A percentile compares a stretch with the other conserved stretches of the same genome.
phyloP scores from a whole-genome alignment of 306 rosid species.

The Malus asiatica region DNA sequence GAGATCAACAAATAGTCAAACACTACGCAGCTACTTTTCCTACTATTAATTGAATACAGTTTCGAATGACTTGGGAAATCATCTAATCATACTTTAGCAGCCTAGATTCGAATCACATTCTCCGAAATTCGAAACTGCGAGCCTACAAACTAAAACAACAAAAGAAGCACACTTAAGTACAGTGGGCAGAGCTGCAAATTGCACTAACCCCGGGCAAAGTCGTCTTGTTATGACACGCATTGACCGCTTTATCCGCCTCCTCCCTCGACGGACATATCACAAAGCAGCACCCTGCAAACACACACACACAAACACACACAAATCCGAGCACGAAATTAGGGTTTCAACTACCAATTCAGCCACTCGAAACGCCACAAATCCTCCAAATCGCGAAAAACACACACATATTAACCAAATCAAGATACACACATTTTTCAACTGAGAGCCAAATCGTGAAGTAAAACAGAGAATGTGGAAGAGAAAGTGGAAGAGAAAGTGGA shows the following conservation, averaged over 20 bases:
- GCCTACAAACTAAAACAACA: background rate
- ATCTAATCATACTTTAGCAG: background rate
- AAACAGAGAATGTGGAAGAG: background rate
- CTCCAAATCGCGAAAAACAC: conserved; percentile 7
- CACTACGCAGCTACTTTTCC: background rate
- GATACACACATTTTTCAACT: background rate
- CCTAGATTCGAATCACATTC: conserved; percentile 12
- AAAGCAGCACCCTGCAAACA: conserved; percentile 76
- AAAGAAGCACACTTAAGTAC: background rate
- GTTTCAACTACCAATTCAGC: conserved; percentile 5
- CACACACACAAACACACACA: background rate
- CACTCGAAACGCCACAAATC: conserved; percentile 5
- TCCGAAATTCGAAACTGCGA: background rate
- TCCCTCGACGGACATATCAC: conserved; percentile 85
- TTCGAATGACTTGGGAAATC: background rate
- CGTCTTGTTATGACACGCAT: conserved; percentile 90
- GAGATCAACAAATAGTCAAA: background rate
- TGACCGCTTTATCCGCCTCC: conserved; percentile 95
- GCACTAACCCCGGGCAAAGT: conserved; percentile 80
- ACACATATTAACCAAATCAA: background rate
- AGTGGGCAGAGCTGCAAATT: conserved; percentile 1
- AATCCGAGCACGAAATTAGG: conserved; percentile 29
- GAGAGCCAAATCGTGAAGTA: background rate
- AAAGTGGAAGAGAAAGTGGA: background rate
- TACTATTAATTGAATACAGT: background rate